These are phyloP conservation scores for Globisporangium megalacanthum DNA, from an alignment of 352 stramenopile genomes.

Conservation along the genomic window DNA sequence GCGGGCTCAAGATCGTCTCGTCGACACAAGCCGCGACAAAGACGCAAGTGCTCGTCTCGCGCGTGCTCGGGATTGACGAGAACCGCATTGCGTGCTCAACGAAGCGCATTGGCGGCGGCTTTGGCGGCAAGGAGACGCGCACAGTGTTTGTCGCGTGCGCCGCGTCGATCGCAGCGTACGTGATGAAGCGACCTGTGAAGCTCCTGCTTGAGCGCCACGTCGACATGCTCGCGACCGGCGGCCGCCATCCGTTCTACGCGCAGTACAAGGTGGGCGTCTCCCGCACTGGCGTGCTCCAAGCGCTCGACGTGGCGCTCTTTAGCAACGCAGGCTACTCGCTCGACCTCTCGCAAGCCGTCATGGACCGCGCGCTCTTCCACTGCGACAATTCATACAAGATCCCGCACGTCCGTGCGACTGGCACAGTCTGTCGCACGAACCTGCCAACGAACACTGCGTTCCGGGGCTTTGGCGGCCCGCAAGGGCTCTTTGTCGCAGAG, in stretches of 20 bases:
- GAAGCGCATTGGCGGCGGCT: slow-evolving; percentile 95
- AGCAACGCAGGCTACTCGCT: slow-evolving; percentile 94
- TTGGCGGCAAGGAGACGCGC: slow-evolving; percentile 95
- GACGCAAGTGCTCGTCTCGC: slow-evolving; percentile 87
- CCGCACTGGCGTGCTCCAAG: slow-evolving; percentile 80
- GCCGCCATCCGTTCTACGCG: slow-evolving; percentile 91
- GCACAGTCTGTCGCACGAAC: slow-evolving; percentile 92
- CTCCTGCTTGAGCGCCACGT: slow-evolving; percentile 91
- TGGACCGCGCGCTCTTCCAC: slow-evolving; percentile 95
- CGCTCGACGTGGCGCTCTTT: slow-evolving; percentile 91
- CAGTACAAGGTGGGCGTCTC: slow-evolving; percentile 91
- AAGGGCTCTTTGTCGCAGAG: slow-evolving; percentile 89
- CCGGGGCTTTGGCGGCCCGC: slow-evolving; percentile 93
- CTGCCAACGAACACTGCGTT: slow-evolving; percentile 95
- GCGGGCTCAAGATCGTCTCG: slow-evolving; percentile 89
- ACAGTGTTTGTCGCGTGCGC: slow-evolving; percentile 90
- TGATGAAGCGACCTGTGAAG: slow-evolving; percentile 86
- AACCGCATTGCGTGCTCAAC: slow-evolving; percentile 89
- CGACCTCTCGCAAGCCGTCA: slow-evolving; percentile 92
- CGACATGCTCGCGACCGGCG: slow-evolving; percentile 94
- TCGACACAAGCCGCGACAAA: slow-evolving; percentile 94
- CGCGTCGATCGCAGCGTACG: slow-evolving; percentile 86
- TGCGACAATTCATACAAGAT: slow-evolving; percentile 95
- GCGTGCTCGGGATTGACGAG: slow-evolving; percentile 87
- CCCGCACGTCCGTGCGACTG: slow-evolving; percentile 84